These are phyloP conservation scores for Multifurca ochricompacta DNA, from an alignment of 768 basidiomycete species.

Conservation along the genomic window DNA sequence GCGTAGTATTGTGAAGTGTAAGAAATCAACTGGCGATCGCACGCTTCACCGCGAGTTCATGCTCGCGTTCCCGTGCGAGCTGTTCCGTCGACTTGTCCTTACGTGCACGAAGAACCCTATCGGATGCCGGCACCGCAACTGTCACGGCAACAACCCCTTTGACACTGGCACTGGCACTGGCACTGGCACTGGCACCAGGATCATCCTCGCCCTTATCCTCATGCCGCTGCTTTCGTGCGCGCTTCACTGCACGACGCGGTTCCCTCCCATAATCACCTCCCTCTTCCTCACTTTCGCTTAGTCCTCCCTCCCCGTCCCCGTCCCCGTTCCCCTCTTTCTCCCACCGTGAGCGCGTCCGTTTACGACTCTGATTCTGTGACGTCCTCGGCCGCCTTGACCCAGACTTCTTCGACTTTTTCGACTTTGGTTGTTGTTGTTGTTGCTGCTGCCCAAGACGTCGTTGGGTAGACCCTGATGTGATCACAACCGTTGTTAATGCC, in stretches of 20 bases:
- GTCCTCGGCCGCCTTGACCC: too few species aligned
- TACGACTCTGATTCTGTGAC: too few species aligned
- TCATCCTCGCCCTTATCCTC: conserved; percentile 25
- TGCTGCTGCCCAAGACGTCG: background rate
- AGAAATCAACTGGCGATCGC: conserved; percentile 1
- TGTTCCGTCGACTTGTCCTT: conserved; percentile 8
- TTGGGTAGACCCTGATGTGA: too few species aligned
- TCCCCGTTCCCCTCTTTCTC: background rate
- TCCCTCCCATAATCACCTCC: background rate
- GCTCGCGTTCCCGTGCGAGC: conserved; percentile 2
- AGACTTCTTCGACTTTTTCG: too few species aligned
- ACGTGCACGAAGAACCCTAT: conserved; percentile 17
- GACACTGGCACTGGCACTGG: too few species aligned
- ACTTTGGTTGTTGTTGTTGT: background rate
- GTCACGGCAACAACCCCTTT: too few species aligned
- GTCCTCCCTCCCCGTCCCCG: too few species aligned
- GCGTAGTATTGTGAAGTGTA: background rate
- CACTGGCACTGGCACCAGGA: background rate
- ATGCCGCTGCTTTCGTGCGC: conserved; percentile 19
- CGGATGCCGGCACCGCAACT: conserved; percentile 8
- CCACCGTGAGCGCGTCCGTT: background rate
- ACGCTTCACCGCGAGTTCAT: conserved; percentile 14
- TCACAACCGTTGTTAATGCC: too few species aligned
- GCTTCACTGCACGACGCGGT: background rate
- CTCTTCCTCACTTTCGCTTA: conserved; percentile 27